Evolutionary conservation across 192 early-diverging fungal genomes (phyloP).

Genomic region (Gamsiella multidivaricata): DNA sequence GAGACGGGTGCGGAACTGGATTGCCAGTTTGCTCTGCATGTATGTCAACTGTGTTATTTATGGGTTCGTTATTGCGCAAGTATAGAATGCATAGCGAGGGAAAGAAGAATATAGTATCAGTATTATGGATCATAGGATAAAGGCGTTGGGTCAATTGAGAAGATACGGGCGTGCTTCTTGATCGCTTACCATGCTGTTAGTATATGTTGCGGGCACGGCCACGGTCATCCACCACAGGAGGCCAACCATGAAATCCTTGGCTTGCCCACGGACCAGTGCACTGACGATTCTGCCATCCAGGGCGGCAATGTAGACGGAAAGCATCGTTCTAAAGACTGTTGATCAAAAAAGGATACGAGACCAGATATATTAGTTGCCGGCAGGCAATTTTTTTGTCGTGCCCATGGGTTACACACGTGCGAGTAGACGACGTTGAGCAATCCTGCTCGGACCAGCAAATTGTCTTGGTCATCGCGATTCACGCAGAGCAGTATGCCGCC

Average conservation of each 20-base stretch:
- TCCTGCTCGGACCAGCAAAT: too few relatives aligned
- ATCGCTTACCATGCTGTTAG: slow-evolving; percentile 85
- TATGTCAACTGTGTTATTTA: slow-evolving; percentile 70
- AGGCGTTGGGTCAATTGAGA: too few relatives aligned
- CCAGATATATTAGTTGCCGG: slow-evolving; percentile 10
- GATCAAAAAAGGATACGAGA: not conserved
- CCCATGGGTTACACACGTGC: too few relatives aligned
- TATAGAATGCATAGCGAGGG: too few relatives aligned
- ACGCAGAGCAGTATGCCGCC: too few relatives aligned
- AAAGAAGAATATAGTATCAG: not conserved
- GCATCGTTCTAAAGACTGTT: slow-evolving; percentile 83
- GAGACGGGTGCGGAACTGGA: slow-evolving; percentile 86
- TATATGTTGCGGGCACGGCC: slow-evolving; percentile 95
- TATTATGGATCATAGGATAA: not conserved
- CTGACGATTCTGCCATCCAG: slow-evolving; percentile 88
- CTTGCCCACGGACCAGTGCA: slow-evolving; percentile 80
- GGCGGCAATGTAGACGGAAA: slow-evolving; percentile 92
- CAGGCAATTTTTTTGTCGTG: not conserved
- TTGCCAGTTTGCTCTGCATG: slow-evolving; percentile 79
- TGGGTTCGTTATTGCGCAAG: too few relatives aligned
- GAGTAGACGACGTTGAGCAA: too few relatives aligned
- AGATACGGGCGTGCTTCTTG: too few relatives aligned
- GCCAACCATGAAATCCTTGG: slow-evolving; percentile 83
- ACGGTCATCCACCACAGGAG: slow-evolving; percentile 94
- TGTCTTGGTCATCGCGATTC: too few relatives aligned